These are phyloP conservation scores for Grosmannia penicillata DNA, from an alignment of 2,329 filamentous ascomycete genomes.

Conservation along the genomic window DNA sequence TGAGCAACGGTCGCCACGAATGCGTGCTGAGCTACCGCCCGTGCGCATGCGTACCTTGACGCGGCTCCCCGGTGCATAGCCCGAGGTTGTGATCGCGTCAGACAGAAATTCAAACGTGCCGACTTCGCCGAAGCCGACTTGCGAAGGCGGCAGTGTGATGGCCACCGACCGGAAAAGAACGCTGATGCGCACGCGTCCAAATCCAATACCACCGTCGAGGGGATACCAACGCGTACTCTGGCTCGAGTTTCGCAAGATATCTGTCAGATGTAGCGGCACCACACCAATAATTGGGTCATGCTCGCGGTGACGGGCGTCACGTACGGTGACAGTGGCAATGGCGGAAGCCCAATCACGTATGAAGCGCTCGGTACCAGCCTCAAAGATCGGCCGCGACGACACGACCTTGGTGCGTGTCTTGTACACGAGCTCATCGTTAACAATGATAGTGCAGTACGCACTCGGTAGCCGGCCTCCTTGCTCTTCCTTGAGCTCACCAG, in stretches of 20 bases:
- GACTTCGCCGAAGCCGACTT: slow-evolving; percentile 79
- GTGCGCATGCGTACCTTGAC: slow-evolving; percentile 69
- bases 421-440: slow-evolving; percentile 80
- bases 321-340: slow-evolving; percentile 75
- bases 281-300: slow-evolving; percentile 92
- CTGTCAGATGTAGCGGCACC: slow-evolving; percentile 73
- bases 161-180: slow-evolving; percentile 83
- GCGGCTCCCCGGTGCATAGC: slow-evolving; percentile 47
- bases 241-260: slow-evolving; percentile 75
- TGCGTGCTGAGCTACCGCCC: slow-evolving; percentile 62
- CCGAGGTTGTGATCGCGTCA: slow-evolving; percentile 49
- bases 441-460: slow-evolving; percentile 82
- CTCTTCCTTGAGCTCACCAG: slow-evolving; percentile 78
- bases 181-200: slow-evolving; percentile 77
- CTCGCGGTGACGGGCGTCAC: slow-evolving; percentile 77
- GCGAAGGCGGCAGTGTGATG: slow-evolving; percentile 65
- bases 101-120: slow-evolving; percentile 84
- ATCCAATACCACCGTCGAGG: slow-evolving; percentile 87
- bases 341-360: slow-evolving; percentile 83
- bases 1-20: slow-evolving; percentile 49
- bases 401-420: slow-evolving; percentile 91
- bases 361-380: slow-evolving; percentile 87
- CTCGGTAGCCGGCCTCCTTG: slow-evolving; percentile 66
- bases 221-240: slow-evolving; percentile 89
- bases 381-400: slow-evolving; percentile 91